phyloP scores from a whole-genome alignment of 2,329 filamentous ascomycete species.

The Penicillium oxalicum region DNA sequence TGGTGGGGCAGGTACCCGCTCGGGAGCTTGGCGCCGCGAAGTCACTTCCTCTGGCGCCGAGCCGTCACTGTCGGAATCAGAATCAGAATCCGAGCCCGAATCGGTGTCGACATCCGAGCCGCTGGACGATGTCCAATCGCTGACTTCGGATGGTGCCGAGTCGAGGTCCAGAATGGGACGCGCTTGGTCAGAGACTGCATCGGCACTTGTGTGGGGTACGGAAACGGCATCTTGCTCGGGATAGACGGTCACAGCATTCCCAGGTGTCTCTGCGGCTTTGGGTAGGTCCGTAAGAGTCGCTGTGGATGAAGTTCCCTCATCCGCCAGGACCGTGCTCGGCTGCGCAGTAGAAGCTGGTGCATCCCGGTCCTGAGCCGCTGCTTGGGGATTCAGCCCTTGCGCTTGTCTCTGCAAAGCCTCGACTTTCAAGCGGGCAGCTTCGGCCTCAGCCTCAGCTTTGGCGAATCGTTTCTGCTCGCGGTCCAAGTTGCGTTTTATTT shows the following conservation, averaged over 20 bases:
- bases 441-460: constrained; percentile 41
- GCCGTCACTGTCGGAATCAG: constrained; percentile 24
- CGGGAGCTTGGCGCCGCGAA: constrained; percentile 37
- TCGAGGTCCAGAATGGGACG: constrained; percentile 11
- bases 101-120: constrained; percentile 26
- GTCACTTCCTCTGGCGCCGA: constrained; percentile 39
- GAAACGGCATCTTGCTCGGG: neutral
- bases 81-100: constrained; percentile 19
- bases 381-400: constrained; percentile 6
- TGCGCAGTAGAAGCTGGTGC: neutral
- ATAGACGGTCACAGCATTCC: no score
- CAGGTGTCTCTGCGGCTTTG: neutral
- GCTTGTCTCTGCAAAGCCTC: constrained; percentile 28
- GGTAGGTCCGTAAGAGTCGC: neutral
- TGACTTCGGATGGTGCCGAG: constrained; percentile 20
- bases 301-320: neutral
- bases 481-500: constrained; percentile 47
- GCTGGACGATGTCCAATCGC: constrained; percentile 38
- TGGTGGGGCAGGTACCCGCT: constrained; percentile 35
- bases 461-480: constrained; percentile 56
- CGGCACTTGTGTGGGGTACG: neutral
- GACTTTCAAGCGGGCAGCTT: constrained; percentile 32
- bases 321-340: neutral
- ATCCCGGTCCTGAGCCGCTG: neutral
- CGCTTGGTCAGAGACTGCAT: constrained; percentile 2